These are phyloP conservation scores for Suhomyces bokatorum DNA, from an alignment of 1,139 yeast genomes.

Conservation along the genomic window DNA sequence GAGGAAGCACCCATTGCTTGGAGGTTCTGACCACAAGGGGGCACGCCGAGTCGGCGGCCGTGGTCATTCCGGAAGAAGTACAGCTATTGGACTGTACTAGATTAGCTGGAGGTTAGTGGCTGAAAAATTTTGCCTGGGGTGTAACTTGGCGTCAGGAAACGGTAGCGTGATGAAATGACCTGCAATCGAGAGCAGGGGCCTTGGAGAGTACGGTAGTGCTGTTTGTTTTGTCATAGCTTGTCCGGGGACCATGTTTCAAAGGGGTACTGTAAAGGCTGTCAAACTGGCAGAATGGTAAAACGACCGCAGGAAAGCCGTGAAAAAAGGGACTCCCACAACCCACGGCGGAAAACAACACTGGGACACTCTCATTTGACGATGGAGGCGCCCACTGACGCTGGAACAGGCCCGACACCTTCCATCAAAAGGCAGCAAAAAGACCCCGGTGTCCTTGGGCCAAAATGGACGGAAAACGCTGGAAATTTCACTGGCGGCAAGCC, in stretches of 20 bases:
- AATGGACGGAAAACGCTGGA: neutral
- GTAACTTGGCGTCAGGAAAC: no score
- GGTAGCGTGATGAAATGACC: neutral
- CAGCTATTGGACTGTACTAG: constrained; percentile 12
- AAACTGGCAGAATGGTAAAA: neutral
- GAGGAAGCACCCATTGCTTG: constrained; percentile 29
- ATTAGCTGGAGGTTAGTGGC: constrained; percentile 10
- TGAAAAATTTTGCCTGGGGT: constrained; percentile 6
- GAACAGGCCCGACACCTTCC: neutral
- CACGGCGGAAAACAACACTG: neutral
- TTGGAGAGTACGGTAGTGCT: no score
- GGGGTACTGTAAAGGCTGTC: no score
- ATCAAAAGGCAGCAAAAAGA: no score
- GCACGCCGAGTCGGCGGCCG: constrained; percentile 2
- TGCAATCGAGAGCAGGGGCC: no score
- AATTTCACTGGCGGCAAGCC: neutral
- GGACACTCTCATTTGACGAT: neutral
- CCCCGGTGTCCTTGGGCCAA: neutral
- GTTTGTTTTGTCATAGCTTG: no score
- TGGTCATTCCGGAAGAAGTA: constrained; percentile 3
- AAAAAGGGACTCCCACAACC: neutral
- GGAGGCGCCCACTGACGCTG: neutral
- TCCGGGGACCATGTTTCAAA: no score
- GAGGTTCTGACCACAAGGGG: constrained; percentile 21
- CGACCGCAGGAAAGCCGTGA: neutral